Base-by-base conservation (phyloP, 257 asterid genomes). In the Nyctanthes arbortristis region DNA sequence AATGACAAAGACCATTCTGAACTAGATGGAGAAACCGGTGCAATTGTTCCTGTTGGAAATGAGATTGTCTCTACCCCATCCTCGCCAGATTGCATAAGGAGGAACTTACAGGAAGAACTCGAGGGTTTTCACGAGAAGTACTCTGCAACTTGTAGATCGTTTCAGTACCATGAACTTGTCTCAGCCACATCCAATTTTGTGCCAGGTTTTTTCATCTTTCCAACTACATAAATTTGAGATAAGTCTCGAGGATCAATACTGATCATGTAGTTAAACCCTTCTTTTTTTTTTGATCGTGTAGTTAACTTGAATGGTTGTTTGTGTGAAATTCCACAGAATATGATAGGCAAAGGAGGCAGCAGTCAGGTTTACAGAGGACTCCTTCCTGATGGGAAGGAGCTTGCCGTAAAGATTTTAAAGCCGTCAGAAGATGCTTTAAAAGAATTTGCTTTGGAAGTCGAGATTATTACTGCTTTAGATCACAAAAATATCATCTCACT, bases 291-390 rank as follows among this genome's bases (percentile, higher is more conserved):
- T n/a, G n/a, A n/a, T n/a, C n/a, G n/a, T n/a, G n/a, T n/a, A n/a
- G 20, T 34, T 49, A 60, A 67, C 34, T 31, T 24, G 8, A 25
- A 47, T 73, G 30, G 35, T 40, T 72, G 32, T 49, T 45, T 12
- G 36, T 68, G 67, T 77, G 71, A 9, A 76, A 68, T 70, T 77
- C 1, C 85, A 88, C 96, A 77, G 39, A 94, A 86, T 66, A 71
- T 91, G 75, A 82, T 91, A 39, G 99, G 99, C 18, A 89, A 89
- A 85, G 99, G 99, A 73, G 97, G 99, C 60, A 89, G 90, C 79
- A 91, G 99, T 68, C 87, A 83, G 66, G 99, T 94, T 67, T 94
- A 84, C 78, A 83, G 78, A 76, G 97, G 99, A 58, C 71, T 82
- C 37, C 95, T 94, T 27, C 93, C 90, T 14, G 99, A 91, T 39